Evolutionary conservation across 1,284 basidiomycete species (phyloP).

Genomic region (Boletus subluridellus): DNA sequence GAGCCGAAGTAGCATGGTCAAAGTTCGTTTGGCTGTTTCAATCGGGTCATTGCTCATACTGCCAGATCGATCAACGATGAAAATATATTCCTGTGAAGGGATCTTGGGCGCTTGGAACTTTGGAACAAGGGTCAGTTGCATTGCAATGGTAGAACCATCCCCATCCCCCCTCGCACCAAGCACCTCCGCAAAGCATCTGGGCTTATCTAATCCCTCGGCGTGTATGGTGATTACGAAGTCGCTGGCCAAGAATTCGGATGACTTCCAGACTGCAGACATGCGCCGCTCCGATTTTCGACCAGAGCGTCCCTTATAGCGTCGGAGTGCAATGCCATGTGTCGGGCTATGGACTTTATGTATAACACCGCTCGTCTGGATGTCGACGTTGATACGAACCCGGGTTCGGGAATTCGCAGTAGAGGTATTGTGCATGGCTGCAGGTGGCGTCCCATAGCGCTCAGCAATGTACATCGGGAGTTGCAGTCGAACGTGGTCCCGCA

Average conservation of each 20-base stretch:
- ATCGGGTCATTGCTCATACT: slow-evolving; percentile 38
- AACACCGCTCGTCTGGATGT: slow-evolving; percentile 46
- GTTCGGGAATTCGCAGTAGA: slow-evolving; percentile 32
- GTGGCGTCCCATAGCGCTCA: slow-evolving; percentile 47
- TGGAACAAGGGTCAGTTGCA: slow-evolving; percentile 53
- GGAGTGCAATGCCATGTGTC: slow-evolving; percentile 38
- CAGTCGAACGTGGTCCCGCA: slow-evolving; percentile 47
- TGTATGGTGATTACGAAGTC: slow-evolving; percentile 49
- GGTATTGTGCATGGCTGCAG: slow-evolving; percentile 36
- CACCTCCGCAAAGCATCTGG: slow-evolving; percentile 54
- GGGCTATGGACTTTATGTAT: slow-evolving; percentile 41
- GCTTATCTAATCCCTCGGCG: slow-evolving; percentile 45
- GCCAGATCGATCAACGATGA: slow-evolving; percentile 42
- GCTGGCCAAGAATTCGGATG: slow-evolving; percentile 38
- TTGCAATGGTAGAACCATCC: slow-evolving; percentile 39
- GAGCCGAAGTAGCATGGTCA: slow-evolving; percentile 35
- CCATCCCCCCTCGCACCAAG: slow-evolving; percentile 23
- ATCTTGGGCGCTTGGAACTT: slow-evolving; percentile 42
- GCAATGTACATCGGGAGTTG: slow-evolving; percentile 50
- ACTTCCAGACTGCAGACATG: slow-evolving; percentile 38
- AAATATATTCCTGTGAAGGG: slow-evolving; percentile 42
- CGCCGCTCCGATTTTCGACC: slow-evolving; percentile 40
- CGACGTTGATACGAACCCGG: slow-evolving; percentile 39
- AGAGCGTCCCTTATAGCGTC: slow-evolving; percentile 34
- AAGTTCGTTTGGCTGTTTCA: slow-evolving; percentile 36